Evolutionary conservation across 495 filamentous ascomycete genomes (phyloP).

Genomic region (Aspergillus campestris): DNA sequence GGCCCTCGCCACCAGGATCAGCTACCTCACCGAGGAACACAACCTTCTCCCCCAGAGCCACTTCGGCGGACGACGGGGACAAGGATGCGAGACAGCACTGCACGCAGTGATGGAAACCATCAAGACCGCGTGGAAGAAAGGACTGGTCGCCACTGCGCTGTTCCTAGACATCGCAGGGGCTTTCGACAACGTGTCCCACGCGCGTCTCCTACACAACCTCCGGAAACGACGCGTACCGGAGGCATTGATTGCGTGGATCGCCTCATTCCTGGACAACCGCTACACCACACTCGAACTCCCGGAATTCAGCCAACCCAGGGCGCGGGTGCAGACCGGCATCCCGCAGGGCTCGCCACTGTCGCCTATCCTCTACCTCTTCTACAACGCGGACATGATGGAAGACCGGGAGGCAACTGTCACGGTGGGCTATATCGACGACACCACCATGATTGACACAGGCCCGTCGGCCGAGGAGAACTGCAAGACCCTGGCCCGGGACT

Average conservation of each 20-base stretch:
- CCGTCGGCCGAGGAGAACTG: neutral
- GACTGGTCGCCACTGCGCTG: constrained; percentile 3
- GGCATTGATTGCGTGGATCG: no score
- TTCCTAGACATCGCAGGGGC: constrained; percentile 19
- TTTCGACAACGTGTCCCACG: constrained; percentile 21
- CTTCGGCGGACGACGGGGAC: constrained; percentile 10
- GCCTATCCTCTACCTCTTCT: constrained; percentile 26
- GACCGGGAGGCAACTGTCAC: no score
- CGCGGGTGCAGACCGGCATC: no score
- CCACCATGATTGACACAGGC: neutral
- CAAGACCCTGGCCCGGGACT: neutral
- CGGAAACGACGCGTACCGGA: no score
- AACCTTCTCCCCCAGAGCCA: constrained; percentile 9
- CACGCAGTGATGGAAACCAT: constrained; percentile 13
- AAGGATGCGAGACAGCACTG: constrained; percentile 12
- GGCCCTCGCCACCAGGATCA: constrained; percentile 9
- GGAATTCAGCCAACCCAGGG: no score
- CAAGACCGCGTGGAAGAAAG: constrained; percentile 11
- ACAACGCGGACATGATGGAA: constrained; percentile 22
- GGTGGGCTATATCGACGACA: neutral
- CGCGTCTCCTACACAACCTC: constrained; percentile 17
- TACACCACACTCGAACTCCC: no score
- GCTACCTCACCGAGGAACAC: constrained; percentile 6
- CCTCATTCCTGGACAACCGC: no score
- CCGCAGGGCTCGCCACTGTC: constrained; percentile 25